Conservation (phyloP, 1,284 basidiomycete genomes). For the Spongispora temasekensis region DNA sequence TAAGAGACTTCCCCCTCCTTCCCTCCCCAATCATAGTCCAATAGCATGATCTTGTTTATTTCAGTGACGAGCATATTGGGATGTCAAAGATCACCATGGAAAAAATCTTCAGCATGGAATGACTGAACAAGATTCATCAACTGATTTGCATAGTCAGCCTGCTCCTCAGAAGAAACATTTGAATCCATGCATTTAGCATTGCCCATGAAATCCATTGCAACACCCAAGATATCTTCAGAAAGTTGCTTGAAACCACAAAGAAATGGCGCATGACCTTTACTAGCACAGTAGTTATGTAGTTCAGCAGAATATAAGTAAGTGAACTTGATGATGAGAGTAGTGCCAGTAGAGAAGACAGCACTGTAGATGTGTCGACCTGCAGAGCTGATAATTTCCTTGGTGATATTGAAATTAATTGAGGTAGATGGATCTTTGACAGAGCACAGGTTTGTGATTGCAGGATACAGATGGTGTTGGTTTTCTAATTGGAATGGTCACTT, state of each 20-base stretch:
- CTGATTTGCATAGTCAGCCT: background rate
- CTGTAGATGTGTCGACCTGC: background rate
- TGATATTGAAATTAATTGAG: background rate
- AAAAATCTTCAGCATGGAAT: background rate
- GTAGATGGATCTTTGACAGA: background rate
- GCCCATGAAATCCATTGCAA: background rate
- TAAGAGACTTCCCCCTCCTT: background rate
- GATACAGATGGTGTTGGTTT: no score
- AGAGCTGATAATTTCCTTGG: background rate
- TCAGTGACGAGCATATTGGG: background rate
- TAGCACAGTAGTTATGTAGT: background rate
- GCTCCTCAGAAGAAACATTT: background rate
- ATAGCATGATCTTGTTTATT: background rate
- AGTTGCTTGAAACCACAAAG: background rate
- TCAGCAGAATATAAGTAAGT: background rate
- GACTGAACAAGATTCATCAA: background rate
- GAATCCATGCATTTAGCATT: background rate
- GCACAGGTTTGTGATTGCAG: no score
- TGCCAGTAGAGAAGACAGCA: background rate
- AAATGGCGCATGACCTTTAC: background rate
- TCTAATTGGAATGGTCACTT: no score
- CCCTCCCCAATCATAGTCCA: background rate
- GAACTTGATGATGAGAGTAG: background rate
- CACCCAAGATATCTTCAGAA: background rate
- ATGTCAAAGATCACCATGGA: background rate